Evolutionary conservation across 441 rosid species (phyloP).

Genomic region (Codiaeum variegatum): DNA sequence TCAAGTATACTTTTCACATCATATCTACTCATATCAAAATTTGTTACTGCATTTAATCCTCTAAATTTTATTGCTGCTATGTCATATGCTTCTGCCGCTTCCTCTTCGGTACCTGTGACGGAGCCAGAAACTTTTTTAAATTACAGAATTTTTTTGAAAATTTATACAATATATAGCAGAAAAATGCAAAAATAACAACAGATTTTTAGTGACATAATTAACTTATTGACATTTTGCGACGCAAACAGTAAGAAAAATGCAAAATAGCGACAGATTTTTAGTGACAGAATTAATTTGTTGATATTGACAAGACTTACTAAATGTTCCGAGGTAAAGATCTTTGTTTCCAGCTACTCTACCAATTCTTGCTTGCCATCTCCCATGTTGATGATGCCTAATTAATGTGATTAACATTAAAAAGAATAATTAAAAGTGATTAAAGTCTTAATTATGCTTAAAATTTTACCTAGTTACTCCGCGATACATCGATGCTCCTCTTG

Average conservation of each 20-base stretch:
- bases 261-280: too few relatives aligned
- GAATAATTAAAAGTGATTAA: neutral
- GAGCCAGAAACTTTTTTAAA: too few relatives aligned
- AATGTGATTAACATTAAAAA: neutral
- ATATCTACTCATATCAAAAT: slow-evolving; percentile 91
- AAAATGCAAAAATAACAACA: too few relatives aligned
- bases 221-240: too few relatives aligned
- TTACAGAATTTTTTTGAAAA: too few relatives aligned
- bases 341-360: slow-evolving; percentile 98
- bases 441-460: too few relatives aligned
- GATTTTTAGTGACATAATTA: too few relatives aligned
- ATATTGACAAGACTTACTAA: slow-evolving; percentile 83
- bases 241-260: too few relatives aligned
- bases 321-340: slow-evolving; percentile 98
- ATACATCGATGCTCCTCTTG: slow-evolving; percentile 98
- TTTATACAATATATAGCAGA: too few relatives aligned
- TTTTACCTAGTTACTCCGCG: slow-evolving; percentile 90
- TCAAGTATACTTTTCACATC: slow-evolving; percentile 93
- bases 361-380: slow-evolving; percentile 98
- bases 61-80: slow-evolving; percentile 94
- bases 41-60: slow-evolving; percentile 91
- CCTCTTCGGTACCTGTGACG: slow-evolving; percentile 99
- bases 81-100: slow-evolving; percentile 98
- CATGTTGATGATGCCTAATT: slow-evolving; percentile 92
- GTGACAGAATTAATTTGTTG: too few relatives aligned